phyloP scores from a whole-genome alignment of 352 stramenopile species.

The Phytophthora syringae region DNA sequence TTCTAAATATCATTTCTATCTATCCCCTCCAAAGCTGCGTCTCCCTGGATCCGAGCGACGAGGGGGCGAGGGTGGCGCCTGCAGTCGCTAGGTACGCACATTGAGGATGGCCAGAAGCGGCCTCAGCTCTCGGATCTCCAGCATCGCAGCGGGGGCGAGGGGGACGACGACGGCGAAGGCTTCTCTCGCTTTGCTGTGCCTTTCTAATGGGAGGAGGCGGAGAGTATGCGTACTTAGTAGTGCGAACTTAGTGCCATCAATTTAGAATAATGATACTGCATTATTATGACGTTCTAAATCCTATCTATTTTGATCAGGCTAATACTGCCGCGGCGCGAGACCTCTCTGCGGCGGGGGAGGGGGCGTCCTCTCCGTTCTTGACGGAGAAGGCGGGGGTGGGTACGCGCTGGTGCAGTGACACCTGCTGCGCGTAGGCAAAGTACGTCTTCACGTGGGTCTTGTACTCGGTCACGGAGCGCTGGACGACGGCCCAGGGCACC shows the following conservation, averaged over 20 bases:
- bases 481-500: conserved; percentile 45
- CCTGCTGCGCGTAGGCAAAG: conserved; percentile 56
- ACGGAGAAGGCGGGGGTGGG: conserved; percentile 63
- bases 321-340: conserved; percentile 27
- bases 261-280: no score
- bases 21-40: not conserved
- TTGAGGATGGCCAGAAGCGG: conserved; percentile 85
- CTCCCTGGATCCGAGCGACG: not conserved
- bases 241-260: no score
- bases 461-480: conserved; percentile 75
- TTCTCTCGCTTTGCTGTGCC: conserved; percentile 15
- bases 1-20: conserved; percentile 25
- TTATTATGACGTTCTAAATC: conserved; percentile 9
- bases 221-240: conserved; percentile 13
- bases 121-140: conserved; percentile 84
- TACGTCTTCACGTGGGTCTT: conserved; percentile 71
- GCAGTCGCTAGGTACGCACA: conserved; percentile 45
- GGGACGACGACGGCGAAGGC: conserved; percentile 3
- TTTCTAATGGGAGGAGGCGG: conserved; percentile 27
- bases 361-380: conserved; percentile 39
- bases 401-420: conserved; percentile 74
- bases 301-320: conserved; percentile 28
- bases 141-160: conserved; percentile 46
- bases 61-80: not conserved
- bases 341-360: conserved; percentile 6